Evolutionary conservation across 768 basidiomycete species (phyloP).

Genomic region (Phaeolepiota aurea): DNA sequence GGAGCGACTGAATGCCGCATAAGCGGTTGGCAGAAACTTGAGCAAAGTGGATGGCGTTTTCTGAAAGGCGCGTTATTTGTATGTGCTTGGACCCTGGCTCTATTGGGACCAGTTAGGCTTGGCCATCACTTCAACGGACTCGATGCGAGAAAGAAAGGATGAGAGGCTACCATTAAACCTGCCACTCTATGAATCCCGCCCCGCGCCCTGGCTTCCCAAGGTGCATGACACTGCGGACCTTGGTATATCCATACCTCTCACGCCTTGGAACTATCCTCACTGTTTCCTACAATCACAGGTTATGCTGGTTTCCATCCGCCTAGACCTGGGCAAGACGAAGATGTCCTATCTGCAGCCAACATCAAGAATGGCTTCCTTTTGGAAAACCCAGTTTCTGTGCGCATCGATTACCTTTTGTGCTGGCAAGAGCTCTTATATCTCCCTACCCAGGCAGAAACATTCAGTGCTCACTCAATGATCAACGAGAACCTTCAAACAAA

Average conservation of each 20-base stretch:
- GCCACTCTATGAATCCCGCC: constrained; percentile 56
- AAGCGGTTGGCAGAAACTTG: background rate
- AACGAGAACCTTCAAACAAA: constrained; percentile 42
- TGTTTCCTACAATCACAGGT: constrained; percentile 30
- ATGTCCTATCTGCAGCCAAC: constrained; percentile 53
- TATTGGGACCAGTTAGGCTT: background rate
- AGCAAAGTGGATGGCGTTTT: background rate
- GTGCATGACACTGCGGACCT: constrained; percentile 62
- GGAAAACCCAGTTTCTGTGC: constrained; percentile 47
- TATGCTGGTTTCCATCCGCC: constrained; percentile 76
- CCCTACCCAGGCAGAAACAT: constrained; percentile 51
- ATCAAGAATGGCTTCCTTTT: constrained; percentile 60
- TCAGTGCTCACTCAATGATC: constrained; percentile 47
- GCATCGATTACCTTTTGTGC: constrained; percentile 13
- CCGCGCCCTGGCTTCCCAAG: constrained; percentile 68
- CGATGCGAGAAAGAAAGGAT: constrained; percentile 29
- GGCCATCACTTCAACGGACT: constrained; percentile 5
- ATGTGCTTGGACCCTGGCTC: constrained; percentile 7
- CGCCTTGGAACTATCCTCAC: background rate
- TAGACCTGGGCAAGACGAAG: constrained; percentile 66
- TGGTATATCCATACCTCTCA: constrained; percentile 42
- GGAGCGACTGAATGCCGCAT: constrained; percentile 55
- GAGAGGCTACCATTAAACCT: constrained; percentile 18
- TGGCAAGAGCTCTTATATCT: too few relatives aligned
- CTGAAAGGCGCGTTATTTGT: constrained; percentile 11